Conservation (phyloP, 768 basidiomycete genomes). For the Brasilioporus rufonigricans region DNA sequence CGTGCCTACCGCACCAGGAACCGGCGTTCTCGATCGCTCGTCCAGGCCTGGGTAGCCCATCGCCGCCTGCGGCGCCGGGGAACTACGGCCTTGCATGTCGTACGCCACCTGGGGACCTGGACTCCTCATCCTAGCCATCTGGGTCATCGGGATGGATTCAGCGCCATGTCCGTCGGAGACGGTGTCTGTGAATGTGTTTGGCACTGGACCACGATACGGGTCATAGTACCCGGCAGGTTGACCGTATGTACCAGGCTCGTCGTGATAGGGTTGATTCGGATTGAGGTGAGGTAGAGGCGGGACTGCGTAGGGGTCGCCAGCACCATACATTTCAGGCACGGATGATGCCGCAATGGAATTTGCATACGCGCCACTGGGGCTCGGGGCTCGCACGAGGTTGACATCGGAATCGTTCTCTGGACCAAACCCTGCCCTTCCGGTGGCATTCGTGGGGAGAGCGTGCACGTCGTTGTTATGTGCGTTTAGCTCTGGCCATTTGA, state of each 20-base stretch:
- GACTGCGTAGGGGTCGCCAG: slow-evolving; percentile 72
- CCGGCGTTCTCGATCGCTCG: slow-evolving; percentile 30
- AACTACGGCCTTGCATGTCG: slow-evolving; percentile 32
- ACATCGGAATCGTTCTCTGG: slow-evolving; percentile 59
- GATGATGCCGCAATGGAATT: slow-evolving; percentile 45
- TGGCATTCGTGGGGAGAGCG: slow-evolving; percentile 65
- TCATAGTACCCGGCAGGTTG: slow-evolving; percentile 60
- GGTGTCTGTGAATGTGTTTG: slow-evolving; percentile 55
- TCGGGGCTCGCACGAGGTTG: slow-evolving; percentile 52
- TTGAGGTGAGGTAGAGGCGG: slow-evolving; percentile 81
- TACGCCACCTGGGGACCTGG: slow-evolving; percentile 45
- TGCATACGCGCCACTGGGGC: slow-evolving; percentile 45
- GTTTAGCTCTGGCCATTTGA: slow-evolving; percentile 91
- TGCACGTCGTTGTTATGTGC: slow-evolving; percentile 56
- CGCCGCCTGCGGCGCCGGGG: slow-evolving; percentile 45
- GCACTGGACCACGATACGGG: slow-evolving; percentile 77
- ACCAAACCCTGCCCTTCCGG: slow-evolving; percentile 67
- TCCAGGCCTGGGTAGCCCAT: slow-evolving; percentile 34
- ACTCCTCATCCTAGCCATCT: slow-evolving; percentile 44
- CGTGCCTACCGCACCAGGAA: slow-evolving; percentile 22
- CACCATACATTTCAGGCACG: slow-evolving; percentile 38
- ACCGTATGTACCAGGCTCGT: slow-evolving; percentile 53
- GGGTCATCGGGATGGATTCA: slow-evolving; percentile 77
- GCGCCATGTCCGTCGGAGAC: slow-evolving; percentile 30
- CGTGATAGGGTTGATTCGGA: slow-evolving; percentile 72